Base-by-base conservation (phyloP, 176 grass and related monocot genomes). In the Oryza glumipatula region DNA sequence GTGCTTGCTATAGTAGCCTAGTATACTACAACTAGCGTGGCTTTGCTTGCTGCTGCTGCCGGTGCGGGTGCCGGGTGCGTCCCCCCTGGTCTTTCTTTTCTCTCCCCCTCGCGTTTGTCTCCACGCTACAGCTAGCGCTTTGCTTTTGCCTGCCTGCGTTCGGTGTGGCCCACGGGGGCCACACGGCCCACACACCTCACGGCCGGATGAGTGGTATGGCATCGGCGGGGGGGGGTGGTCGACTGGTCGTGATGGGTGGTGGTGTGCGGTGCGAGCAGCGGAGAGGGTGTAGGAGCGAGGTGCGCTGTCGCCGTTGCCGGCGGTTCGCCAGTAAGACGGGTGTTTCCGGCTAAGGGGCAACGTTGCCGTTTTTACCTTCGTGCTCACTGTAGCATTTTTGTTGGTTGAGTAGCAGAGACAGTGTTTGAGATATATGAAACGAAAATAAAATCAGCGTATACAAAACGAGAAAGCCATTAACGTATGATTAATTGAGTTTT, bases 51-150 rank as follows among this genome's bases (percentile, higher is more conserved):
- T 7, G 0, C 28, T 46, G 35, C 70, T 3, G 3, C 67, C 6
- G 33, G 49, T 48, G 65, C 65, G 46, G 33, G 49, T 48, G 45
- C 65, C 65, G 46, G 33, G 49, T 48, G 45, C 65, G 46, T 30
- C 44, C 36, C 63, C 26, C 44, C 7, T 80, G 78, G 78, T 76
- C 72, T 88, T 84, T 88, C 48, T 84, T 68, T 80, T 83, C 51
- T 83, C 51, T 79, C 65, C 58, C 35, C 11, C n/a, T 17, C 26
- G 46, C 45, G 71, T 46, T 82, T 87, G 85, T 76, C 78, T 33
- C 46, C 68, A 43, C 26, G 58, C 81, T 49, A 5, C 22, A 43
- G 45, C 69, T 65, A 38, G 36, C 36, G 36, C 5, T 44, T 44
- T 17, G 41, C 70, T 21, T 49, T 11, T 48, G 51, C 17, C 14